A percentile compares a stretch with the other conserved stretches of the same genome.
Conservation (phyloP, 1,139 yeast genomes). For the Ogataea hybrid region DNA sequence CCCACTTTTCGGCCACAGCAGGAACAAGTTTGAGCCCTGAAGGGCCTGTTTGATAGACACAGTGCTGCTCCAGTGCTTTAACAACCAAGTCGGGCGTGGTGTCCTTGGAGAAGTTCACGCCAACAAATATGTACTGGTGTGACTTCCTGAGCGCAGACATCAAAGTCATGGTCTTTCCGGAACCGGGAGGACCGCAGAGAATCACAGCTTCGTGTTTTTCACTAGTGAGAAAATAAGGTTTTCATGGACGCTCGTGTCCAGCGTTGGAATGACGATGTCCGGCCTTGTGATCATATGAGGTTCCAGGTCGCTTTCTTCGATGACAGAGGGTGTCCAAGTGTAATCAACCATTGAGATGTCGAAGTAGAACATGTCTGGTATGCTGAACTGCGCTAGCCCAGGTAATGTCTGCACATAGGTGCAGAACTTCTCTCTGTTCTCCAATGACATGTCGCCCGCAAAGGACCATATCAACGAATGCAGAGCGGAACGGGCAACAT, state of each 20-base stretch:
- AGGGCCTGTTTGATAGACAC: constrained; percentile 55
- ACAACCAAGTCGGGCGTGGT: constrained; percentile 65
- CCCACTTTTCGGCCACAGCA: constrained; percentile 60
- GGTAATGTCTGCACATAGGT: constrained; percentile 31
- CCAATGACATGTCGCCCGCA: constrained; percentile 53
- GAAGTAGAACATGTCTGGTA: constrained; percentile 38
- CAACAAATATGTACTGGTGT: constrained; percentile 56
- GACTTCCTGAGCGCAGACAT: constrained; percentile 64
- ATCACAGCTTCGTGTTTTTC: constrained; percentile 60
- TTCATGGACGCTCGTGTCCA: constrained; percentile 75
- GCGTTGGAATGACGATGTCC: constrained; percentile 70
- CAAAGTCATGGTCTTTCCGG: constrained; percentile 94
- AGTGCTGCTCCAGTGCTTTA: constrained; percentile 68
- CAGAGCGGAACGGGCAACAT: constrained; percentile 39
- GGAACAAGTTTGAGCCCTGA: constrained; percentile 61
- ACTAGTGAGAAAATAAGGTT: constrained; percentile 55
- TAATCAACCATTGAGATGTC: constrained; percentile 48
- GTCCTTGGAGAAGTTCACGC: constrained; percentile 82
- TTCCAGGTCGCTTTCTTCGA: constrained; percentile 51
- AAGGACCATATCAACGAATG: constrained; percentile 64
- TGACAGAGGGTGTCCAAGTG: constrained; percentile 51
- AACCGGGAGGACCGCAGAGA: constrained; percentile 96
- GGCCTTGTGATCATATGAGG: constrained; percentile 64
- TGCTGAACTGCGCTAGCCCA: constrained; percentile 18
- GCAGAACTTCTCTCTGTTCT: constrained; percentile 43